A percentile compares a stretch with the other conserved stretches of the same genome.
phyloP scores from a whole-genome alignment of 257 asterid species.

The Scutellaria barbata region DNA sequence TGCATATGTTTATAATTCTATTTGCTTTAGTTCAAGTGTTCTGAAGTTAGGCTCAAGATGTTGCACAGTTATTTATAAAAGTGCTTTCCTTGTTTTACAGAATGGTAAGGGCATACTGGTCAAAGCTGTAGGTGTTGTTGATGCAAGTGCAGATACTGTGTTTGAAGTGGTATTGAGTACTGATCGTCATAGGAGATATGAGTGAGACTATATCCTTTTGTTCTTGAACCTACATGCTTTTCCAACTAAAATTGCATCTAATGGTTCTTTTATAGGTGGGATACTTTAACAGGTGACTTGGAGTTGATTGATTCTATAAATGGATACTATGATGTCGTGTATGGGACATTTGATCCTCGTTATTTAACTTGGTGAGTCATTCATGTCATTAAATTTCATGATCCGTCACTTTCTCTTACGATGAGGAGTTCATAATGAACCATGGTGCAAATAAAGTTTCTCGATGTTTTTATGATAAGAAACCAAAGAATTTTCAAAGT shows the following conservation, averaged over 20 bases:
- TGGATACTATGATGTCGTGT: constrained; percentile 88
- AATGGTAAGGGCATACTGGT: constrained; percentile 80
- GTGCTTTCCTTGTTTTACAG: constrained; percentile 47
- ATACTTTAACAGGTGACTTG: constrained; percentile 86
- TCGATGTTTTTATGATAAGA: constrained; percentile 11
- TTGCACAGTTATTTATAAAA: constrained; percentile 28
- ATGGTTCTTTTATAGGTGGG: constrained; percentile 84
- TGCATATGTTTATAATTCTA: not conserved
- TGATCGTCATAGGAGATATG: constrained; percentile 82
- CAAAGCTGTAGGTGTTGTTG: constrained; percentile 94
- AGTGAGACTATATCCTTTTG: constrained; percentile 51
- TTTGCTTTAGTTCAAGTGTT: constrained; percentile 28
- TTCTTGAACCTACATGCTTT: constrained; percentile 26
- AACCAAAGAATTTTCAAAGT: not conserved
- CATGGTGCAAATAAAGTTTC: constrained; percentile 21
- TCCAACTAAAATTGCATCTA: constrained; percentile 36
- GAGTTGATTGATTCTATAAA: constrained; percentile 80
- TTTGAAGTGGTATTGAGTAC: constrained; percentile 79
- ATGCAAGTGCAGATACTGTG: constrained; percentile 91
- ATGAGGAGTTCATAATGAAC: constrained; percentile 28
- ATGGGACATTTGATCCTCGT: constrained; percentile 86
- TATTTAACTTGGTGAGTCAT: constrained; percentile 70
- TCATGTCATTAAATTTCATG: constrained; percentile 23
- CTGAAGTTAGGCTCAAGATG: constrained; percentile 10
- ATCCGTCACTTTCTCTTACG: constrained; percentile 24